Evolutionary conservation across 179 eudicot species (phyloP), one percentile per base, ranked within the genome.

Genomic region (Pouteria campechiana): DNA sequence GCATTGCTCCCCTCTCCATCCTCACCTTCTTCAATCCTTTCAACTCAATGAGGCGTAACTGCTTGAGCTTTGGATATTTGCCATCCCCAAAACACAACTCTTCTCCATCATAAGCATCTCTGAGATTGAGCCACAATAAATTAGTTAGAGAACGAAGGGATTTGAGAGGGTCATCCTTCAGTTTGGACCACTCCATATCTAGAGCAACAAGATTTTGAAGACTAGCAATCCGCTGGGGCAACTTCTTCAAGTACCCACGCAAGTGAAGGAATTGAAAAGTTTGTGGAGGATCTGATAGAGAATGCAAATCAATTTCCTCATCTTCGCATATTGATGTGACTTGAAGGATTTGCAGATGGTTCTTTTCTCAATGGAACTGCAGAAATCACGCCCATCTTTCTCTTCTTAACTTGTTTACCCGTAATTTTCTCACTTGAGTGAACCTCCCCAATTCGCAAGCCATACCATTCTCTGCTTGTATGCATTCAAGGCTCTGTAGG

Each of bases 341-440:
- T 15, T 42, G 36, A 13, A 54, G 25, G 0, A 19, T 10, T 0
- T 33, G 24, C 7, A 54, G 43, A 28, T 32, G 50, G 16, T 33
- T 54, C 32, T n/a, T 7, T 54, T 54, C 40, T 54, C 50, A 8
- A 43, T 15, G 10, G 50, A 24, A 27, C 6, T 22, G 44, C 58
- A 54, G 21, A 54, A 2, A 6, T 44, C 41, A 17, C 32, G 12
- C 18, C 58, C 50, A 5, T 43, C n/a, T 44, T 24, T 54, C 50
- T 25, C 21, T 16, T 7, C 50, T 43, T 15, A 44, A 32, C 27
- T 27, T 13, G 17, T 23, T 17, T 16, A 54, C 17, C 4, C 50
- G 50, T 28, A 54, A 35, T 34, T 35, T 43, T 8, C 43, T 32
- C 13, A 43, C 5, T 20, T 33, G 25, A 1, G 42, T 53, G 1